A percentile compares a stretch with the other conserved stretches of the same genome.
Conservation (phyloP, 306 rosid genomes). For the Aeschynomene evenia region DNA sequence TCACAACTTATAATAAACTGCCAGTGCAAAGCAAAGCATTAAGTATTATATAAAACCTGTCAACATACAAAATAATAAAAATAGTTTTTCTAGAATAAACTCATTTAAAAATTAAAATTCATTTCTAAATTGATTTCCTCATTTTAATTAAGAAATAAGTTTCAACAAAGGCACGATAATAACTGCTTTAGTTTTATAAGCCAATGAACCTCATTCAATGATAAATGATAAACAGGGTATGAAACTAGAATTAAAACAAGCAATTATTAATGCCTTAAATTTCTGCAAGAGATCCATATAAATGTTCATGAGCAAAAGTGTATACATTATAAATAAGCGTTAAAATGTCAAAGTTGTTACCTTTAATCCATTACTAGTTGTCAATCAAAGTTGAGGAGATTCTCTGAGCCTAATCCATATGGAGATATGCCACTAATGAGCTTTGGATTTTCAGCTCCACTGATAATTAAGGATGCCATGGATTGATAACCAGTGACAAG, state of each 20-base stretch:
- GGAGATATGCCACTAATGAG: conserved; percentile 43
- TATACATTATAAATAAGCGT: background rate
- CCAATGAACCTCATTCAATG: background rate
- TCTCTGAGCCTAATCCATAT: conserved; percentile 43
- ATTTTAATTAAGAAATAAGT: background rate
- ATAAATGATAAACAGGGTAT: background rate
- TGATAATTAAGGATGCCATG: conserved; percentile 48
- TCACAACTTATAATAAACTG: too few species aligned
- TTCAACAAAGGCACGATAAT: background rate
- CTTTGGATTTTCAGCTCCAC: conserved; percentile 54
- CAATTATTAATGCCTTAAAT: background rate
- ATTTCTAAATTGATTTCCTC: background rate
- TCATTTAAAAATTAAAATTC: background rate
- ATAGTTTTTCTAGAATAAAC: background rate
- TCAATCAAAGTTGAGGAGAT: conserved; percentile 45
- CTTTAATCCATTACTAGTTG: too few species aligned
- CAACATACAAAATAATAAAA: background rate
- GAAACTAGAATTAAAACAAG: background rate
- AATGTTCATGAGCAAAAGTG: background rate
- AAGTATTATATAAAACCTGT: background rate
- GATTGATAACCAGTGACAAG: background rate
- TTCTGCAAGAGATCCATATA: background rate
- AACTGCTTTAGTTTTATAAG: background rate
- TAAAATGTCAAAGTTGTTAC: too few species aligned
- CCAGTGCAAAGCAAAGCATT: background rate